phyloP scores from a whole-genome alignment of 345 rosid species.

The Camelina sativa region DNA sequence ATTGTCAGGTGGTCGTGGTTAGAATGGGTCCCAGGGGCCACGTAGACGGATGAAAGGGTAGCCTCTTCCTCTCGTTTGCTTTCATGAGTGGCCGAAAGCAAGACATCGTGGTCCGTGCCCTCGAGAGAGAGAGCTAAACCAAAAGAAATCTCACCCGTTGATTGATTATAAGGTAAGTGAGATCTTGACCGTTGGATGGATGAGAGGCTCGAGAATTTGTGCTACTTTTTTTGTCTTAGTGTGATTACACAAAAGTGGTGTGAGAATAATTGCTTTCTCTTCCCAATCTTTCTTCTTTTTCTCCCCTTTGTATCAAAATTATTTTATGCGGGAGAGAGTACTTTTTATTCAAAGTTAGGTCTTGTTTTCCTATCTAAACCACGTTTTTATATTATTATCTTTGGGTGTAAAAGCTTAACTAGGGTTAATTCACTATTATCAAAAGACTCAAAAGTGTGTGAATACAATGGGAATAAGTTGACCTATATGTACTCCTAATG shows the following conservation, averaged over 20 bases:
- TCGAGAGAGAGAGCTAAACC: not conserved
- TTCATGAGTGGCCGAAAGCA: conserved; percentile 62
- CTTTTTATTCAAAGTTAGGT: conserved; percentile 34
- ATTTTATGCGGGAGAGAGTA: conserved; percentile 6
- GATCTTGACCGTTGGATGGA: conserved; percentile 39
- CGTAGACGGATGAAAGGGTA: conserved; percentile 39
- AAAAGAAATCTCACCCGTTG: conserved; percentile 47
- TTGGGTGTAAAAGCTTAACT: not conserved
- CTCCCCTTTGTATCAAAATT: not conserved
- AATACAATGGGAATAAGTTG: not conserved
- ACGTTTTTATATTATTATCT: conserved; percentile 11
- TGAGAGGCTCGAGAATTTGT: conserved; percentile 18
- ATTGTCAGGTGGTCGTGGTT: conserved; percentile 40
- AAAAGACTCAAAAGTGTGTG: conserved; percentile 27
- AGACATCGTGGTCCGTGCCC: conserved; percentile 50
- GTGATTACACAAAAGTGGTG: conserved; percentile 43
- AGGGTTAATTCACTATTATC: not conserved
- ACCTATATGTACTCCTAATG: not conserved
- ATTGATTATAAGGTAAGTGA: not conserved
- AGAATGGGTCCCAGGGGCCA: conserved; percentile 46
- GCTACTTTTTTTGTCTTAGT: conserved; percentile 31
- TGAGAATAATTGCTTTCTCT: conserved; percentile 44
- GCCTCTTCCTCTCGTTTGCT: conserved; percentile 36
- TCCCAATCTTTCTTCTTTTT: conserved; percentile 2
- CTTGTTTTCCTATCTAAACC: conserved; percentile 37